Base-by-base conservation (phyloP, 2,329 filamentous ascomycete species). In the Botrytis elliptica region DNA sequence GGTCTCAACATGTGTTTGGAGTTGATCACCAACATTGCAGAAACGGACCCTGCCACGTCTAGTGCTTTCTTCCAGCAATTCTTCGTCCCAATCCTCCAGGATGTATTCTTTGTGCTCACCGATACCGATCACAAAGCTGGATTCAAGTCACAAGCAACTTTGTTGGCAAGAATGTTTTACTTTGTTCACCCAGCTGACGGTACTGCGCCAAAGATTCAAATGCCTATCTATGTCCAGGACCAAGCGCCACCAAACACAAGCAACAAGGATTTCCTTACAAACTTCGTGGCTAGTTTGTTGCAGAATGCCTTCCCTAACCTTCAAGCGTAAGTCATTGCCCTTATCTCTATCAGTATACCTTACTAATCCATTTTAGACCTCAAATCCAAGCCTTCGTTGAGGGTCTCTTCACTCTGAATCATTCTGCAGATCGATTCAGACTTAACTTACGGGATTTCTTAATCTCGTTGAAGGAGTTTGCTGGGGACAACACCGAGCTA, bases 111-210 rank as follows among this genome's bases (percentile, higher is more conserved):
- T 80, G 96, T 99, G 60, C 88, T 99, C 70, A 98, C 96, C 0
- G 96, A 99, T 81, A 95, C 92, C 75, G 96, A 99, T 79, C 96
- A 99, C 88, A 99, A 99, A 86, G 96, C 96, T 75, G 96, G 96
- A 0, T 99, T 99, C 87, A 99, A 99, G 87, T 96, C 95, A 14
- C 96, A 99, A 85, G 95, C 95, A 5, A 92, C 96, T 89, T 86
- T 99, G 67, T 85, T 99, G 75, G 94, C 96, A 79, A 93, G 95
- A 80, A 95, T 99, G 88, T 97, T 99, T 85, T 97, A 95, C 86
- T 94, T 98, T 73, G 91, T 98, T n/a, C 90, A 95, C 78, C 89
- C 90, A 1, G 88, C 89, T 46, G 89, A 91, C 78, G 88, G 88
- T 40, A 84, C 86, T 18, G 87, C 89, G 42, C 92, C 94, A 72